These are phyloP conservation scores for Cercospora sesami DNA, from an alignment of 2,329 filamentous ascomycete species.

Conservation along the genomic window DNA sequence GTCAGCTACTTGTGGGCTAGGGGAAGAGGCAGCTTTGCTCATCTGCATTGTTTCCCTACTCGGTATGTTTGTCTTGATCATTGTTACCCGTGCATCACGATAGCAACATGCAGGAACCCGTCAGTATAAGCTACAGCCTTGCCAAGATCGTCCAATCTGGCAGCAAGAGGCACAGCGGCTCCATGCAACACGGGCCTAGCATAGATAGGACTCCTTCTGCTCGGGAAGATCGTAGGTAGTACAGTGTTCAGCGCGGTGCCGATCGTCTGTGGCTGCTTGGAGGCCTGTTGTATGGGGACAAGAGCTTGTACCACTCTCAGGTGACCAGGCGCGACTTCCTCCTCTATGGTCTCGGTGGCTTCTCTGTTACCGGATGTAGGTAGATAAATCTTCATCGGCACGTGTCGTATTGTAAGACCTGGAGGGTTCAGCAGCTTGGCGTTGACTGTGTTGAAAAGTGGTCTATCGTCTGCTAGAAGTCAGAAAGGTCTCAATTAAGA, in stretches of 20 bases:
- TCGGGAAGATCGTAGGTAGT: conserved; percentile 82
- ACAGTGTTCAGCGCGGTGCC: conserved; percentile 74
- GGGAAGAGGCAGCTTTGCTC: neutral
- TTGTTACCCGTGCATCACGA: conserved; percentile 64
- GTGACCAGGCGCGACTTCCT: conserved; percentile 42
- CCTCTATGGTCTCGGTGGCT: conserved; percentile 39
- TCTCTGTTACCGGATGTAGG: conserved; percentile 51
- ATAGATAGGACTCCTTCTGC: conserved; percentile 76
- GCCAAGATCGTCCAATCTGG: conserved; percentile 79
- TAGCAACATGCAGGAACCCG: conserved; percentile 83
- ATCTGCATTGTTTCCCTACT: neutral
- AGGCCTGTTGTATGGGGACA: conserved; percentile 54
- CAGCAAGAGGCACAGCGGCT: conserved; percentile 74
- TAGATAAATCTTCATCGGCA: conserved; percentile 88
- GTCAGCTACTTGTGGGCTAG: neutral
- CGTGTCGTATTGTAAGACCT: conserved; percentile 71
- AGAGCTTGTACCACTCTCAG: conserved; percentile 68
- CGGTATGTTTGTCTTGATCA: no score
- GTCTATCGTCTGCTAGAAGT: conserved; percentile 64
- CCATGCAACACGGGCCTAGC: conserved; percentile 86
- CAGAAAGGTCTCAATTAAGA: neutral
- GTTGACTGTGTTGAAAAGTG: conserved; percentile 71
- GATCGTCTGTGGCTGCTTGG: conserved; percentile 63
- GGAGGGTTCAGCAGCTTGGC: conserved; percentile 71
- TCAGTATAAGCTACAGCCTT: conserved; percentile 83